Conservation (phyloP, 257 asterid species). For the Misopates orontium region DNA sequence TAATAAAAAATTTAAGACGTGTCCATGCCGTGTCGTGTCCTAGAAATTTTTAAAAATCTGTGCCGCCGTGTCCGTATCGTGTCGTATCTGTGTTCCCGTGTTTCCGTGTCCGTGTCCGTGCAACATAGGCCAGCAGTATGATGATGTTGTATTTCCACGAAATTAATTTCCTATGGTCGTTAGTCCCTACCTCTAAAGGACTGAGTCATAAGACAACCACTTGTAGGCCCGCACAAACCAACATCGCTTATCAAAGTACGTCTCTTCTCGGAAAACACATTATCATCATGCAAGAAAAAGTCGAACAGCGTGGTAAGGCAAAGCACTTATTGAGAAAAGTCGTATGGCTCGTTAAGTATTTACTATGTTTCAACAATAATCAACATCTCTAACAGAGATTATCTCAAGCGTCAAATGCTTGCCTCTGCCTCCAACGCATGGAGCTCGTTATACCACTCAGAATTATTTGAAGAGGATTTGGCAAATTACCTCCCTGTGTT, state of each 20-base stretch:
- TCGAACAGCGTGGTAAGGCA: constrained; percentile 91
- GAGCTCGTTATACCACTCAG: constrained; percentile 83
- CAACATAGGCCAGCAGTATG: constrained; percentile 76
- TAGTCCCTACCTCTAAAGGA: constrained; percentile 90
- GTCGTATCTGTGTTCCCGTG: too few species aligned
- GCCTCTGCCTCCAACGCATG: constrained; percentile 98
- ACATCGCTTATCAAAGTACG: constrained; percentile 64
- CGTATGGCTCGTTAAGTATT: neutral
- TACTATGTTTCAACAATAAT: neutral
- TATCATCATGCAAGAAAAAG: constrained; percentile 60
- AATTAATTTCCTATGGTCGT: constrained; percentile 85
- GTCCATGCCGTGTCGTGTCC: too few species aligned
- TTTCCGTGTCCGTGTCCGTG: too few species aligned
- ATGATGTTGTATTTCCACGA: constrained; percentile 75
- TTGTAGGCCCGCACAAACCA: constrained; percentile 76
- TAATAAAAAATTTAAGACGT: too few species aligned
- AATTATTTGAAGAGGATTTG: too few species aligned
- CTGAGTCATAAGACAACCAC: constrained; percentile 60
- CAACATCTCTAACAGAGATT: constrained; percentile 3
- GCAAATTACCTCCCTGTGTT: too few species aligned
- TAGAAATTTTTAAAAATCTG: too few species aligned
- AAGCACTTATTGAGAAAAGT: constrained; percentile 57
- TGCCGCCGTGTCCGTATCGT: too few species aligned
- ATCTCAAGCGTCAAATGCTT: constrained; percentile 25
- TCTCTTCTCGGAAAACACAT: constrained; percentile 43